These are phyloP conservation scores for Senna siamea DNA, from an alignment of 306 rosid species.

Conservation along the genomic window DNA sequence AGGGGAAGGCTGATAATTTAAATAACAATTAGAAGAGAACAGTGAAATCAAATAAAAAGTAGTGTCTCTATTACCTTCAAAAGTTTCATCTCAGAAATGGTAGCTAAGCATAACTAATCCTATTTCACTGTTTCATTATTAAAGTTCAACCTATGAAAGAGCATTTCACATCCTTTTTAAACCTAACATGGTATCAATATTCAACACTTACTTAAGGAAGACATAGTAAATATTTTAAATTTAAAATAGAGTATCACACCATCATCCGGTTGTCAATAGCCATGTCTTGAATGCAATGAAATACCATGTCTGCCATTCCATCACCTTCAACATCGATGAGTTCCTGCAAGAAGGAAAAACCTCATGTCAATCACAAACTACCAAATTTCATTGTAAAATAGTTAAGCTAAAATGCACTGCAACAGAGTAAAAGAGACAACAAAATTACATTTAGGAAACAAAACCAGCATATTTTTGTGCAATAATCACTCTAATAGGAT, in stretches of 20 bases:
- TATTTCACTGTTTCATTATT: constrained; percentile 9
- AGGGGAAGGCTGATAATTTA: constrained; percentile 1
- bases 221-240: constrained; percentile 24
- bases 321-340: constrained; percentile 99
- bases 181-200: constrained; percentile 6
- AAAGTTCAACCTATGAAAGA: constrained; percentile 25
- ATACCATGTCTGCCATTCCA: constrained; percentile 99
- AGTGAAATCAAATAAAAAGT: constrained; percentile 18
- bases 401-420: constrained; percentile 29
- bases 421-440: constrained; percentile 5
- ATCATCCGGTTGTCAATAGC: constrained; percentile 98
- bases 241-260: constrained; percentile 55
- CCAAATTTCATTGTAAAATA: constrained; percentile 2
- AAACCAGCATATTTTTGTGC: neutral
- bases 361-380: constrained; percentile 20
- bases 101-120: constrained; percentile 14
- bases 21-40: constrained; percentile 8
- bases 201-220: neutral
- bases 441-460: neutral
- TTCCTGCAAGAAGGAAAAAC: constrained; percentile 60
- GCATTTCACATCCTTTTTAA: constrained; percentile 30
- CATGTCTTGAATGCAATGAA: constrained; percentile 99
- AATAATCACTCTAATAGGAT: constrained; percentile 22
- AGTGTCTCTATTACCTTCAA: constrained; percentile 16
- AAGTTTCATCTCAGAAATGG: constrained; percentile 28